Evolutionary conservation across 2,329 filamentous ascomycete genomes (phyloP).

Genomic region (Claviceps monticola): DNA sequence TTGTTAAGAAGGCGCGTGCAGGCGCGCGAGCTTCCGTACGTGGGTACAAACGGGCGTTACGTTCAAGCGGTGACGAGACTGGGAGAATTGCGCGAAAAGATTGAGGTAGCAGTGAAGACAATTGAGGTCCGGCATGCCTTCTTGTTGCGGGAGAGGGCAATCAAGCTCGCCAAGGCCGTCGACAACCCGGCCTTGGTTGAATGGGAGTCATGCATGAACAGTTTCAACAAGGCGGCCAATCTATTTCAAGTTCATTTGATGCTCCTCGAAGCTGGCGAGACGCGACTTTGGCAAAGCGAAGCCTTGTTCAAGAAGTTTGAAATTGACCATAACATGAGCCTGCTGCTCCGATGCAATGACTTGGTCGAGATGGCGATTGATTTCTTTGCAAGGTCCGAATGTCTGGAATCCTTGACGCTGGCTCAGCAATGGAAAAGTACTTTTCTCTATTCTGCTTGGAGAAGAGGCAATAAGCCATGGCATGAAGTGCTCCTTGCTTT

Average conservation of each 20-base stretch:
- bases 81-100: no score
- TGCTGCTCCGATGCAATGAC: not conserved
- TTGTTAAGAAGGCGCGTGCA: no score
- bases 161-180: no score
- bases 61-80: no score
- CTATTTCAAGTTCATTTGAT: not conserved
- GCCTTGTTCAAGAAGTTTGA: not conserved
- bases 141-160: no score
- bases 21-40: no score
- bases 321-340: not conserved
- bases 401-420: no score
- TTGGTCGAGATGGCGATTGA: not conserved
- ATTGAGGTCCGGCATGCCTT: no score
- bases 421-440: not conserved
- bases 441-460: not conserved
- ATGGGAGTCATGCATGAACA: not conserved
- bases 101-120: no score
- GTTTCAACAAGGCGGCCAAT: not conserved
- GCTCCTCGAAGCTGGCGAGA: not conserved
- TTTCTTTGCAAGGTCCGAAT: no score
- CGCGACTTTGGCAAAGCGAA: not conserved
- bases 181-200: not conserved
- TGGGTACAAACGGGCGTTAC: no score
- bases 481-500: not conserved
- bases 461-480: not conserved